Base-by-base conservation (phyloP, 2,329 filamentous ascomycete species). In the Alternaria infectoria region DNA sequence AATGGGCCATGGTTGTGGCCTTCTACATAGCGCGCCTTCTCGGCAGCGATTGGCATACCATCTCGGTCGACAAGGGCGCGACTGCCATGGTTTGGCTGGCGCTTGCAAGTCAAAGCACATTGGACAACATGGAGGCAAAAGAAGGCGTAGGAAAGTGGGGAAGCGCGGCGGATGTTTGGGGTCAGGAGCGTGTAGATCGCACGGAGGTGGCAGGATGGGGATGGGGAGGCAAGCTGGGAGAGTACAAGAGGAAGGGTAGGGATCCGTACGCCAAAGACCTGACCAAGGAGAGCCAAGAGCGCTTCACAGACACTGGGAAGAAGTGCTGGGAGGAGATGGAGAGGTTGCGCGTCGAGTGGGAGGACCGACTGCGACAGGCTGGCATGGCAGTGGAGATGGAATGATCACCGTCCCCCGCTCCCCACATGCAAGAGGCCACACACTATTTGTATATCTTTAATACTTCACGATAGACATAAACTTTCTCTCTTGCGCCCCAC, bases 141-240 rank as follows among this genome's bases (percentile, higher is more conserved):
- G 85, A 83, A 47, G 86, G 85, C 65, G 89, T 84, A 77, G 86
- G 80, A 54, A 98, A 98, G 82, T 98, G 95, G 95, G 95, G 95
- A 3, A 91, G 91, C 28, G 87, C 88, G n/a, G 86, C 86, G 9
- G 86, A 90, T 67, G 78, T 86, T 11, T 78, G 81, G 58, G 89
- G 90, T 0, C 81, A 84, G 19, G 86, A 87, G 62, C 82, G 86
- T 43, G 87, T 93, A 6, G 91, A 90, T 79, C 88, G 88, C 72
- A 96, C 93, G 1, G 93, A 97, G 79, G 90, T 97, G 4, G 89
- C 92, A 46, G 92, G 93, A 8, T 97, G 94, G 93, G 94, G 93
- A 0, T 84, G 83, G 76, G 85, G 86, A 47, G 88, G 88, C 3
- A 82, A 81, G 30, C 77, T 87, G 52, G 82, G 84, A 0, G 90